Base-by-base conservation (phyloP, 345 rosid genomes). In the Luvunga scandens region DNA sequence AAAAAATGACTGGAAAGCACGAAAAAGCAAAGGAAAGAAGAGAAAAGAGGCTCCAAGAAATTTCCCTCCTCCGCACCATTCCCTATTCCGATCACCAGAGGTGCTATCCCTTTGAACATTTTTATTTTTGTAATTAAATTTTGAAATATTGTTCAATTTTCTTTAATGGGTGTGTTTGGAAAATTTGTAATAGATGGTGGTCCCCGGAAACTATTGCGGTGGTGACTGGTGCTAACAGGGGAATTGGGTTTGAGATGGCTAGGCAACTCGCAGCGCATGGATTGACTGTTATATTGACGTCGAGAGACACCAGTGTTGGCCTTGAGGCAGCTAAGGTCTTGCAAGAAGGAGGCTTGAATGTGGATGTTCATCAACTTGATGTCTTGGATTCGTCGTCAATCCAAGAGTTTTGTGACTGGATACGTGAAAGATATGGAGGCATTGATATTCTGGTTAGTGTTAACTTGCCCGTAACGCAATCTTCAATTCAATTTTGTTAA, bases 61-160 rank as follows among this genome's bases (percentile, higher is more conserved):
- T 95, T 70, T 91, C 99, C 55, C 97, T 91, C 71, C 96, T 93
- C 71, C 89, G 96, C 25, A 92, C 99, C 64, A 91, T 95, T 78
- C 99, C 98, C 8, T 95, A 93, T 71, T 89, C 99, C 30, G 97
- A 93, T 82, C 97, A 93, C 83, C 98, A 93, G 39, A 91, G 98
- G 99, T 94, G 53, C 50, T 12, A 13, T 16, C 64, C 13, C 36
- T 12, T 69, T 36, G 34, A 12, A 12, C 50, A 50, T 50, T 50
- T 50, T 50, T 18, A 50, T 50, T 50, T 50, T 50, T 18, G 56
- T 45, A 16, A 50, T 5, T 18, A 50, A 50, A 18, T 4, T 4
- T 50, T 16, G 56, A 50, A 50, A 50, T 50, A 18, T 50, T 18
- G 21, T 50, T 50, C 18, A 14, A 14, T 50, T 50, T 50, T 4